phyloP scores from a whole-genome alignment of 2,329 filamentous ascomycete genomes.

The Coleophoma eucalyptorum region DNA sequence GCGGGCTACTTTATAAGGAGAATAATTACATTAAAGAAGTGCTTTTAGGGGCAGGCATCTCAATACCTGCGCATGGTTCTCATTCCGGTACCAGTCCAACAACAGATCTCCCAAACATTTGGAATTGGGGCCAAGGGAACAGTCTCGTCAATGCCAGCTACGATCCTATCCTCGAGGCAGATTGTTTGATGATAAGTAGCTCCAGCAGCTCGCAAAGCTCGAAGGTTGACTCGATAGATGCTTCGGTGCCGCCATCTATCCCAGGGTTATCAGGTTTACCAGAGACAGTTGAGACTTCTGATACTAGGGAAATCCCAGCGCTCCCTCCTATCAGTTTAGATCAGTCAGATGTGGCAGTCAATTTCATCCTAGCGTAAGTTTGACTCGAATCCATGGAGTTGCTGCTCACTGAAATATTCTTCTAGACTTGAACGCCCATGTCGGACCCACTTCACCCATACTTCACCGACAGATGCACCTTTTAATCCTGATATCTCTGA shows the following conservation, averaged over 20 bases:
- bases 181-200: constrained; percentile 14
- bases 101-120: not conserved
- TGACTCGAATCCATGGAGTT: not conserved
- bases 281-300: not conserved
- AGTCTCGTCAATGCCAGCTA: constrained; percentile 13
- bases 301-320: not conserved
- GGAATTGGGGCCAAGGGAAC: not conserved
- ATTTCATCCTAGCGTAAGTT: constrained; percentile 24
- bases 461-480: not conserved
- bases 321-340: not conserved
- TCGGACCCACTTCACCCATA: constrained; percentile 15
- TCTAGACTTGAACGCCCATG: constrained; percentile 20
- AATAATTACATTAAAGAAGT: constrained; percentile 16
- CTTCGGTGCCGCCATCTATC: too few relatives aligned
- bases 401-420: not conserved
- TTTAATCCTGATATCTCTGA: constrained; percentile 9
- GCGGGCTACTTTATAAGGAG: constrained; percentile 12
- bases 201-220: not conserved
- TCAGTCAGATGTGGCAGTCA: constrained; percentile 15
- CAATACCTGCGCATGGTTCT: too few relatives aligned
- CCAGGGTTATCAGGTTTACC: not conserved
- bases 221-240: too few relatives aligned
- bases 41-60: constrained; percentile 8
- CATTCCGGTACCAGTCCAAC: too few relatives aligned
- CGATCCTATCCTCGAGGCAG: constrained; percentile 12